Base-by-base conservation (phyloP, 148 eudicot genomes). In the Fallopia convolvulus region DNA sequence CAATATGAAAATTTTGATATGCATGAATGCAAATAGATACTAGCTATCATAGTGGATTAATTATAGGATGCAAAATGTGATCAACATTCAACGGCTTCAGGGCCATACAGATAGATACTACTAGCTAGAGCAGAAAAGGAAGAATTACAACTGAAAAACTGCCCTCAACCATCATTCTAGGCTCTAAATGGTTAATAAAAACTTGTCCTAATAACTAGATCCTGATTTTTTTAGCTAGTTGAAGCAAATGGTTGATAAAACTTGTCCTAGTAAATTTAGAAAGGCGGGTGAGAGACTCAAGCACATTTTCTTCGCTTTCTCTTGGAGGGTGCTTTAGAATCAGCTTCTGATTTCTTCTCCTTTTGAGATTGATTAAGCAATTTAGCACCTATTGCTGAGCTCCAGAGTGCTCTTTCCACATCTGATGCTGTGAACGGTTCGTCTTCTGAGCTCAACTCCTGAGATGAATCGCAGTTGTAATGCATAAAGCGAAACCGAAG, bases 331-430 rank as follows among this genome's bases (percentile, higher is more conserved):
- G 68, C 85, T 77, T 78, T 82, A 8, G 84, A 77, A 39, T 75
- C 78, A 75, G 33, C 83, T 68, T 90, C 52, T 4, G 20, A 12
- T 26, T 85, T 77, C 72, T 85, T 77, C 72, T 72, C 49, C 74
- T 83, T 75, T 13, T 66, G 48, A 21, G 85, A 50, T 9, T 80
- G 44, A 60, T 78, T 72, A 13, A 60, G 33, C 75, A 81, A 39
- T 80, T 90, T 91, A 79, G 91, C 86, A 60, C 85, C 93, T 33
- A 88, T 44, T 47, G 89, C 81, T 18, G 87, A 82, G 79, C 97
- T 85, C 98, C 98, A 94, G 47, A 94, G 82, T 76, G 93, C 97
- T 75, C 90, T 88, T 82, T 94, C 98, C 75, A 94, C 93, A 84
- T 92, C 98, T 32, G 98, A 94, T 15, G 93, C 89, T 14, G 94